Evolutionary conservation across 139 green algal species (phyloP).

Genomic region (Haematococcus lacustris): DNA sequence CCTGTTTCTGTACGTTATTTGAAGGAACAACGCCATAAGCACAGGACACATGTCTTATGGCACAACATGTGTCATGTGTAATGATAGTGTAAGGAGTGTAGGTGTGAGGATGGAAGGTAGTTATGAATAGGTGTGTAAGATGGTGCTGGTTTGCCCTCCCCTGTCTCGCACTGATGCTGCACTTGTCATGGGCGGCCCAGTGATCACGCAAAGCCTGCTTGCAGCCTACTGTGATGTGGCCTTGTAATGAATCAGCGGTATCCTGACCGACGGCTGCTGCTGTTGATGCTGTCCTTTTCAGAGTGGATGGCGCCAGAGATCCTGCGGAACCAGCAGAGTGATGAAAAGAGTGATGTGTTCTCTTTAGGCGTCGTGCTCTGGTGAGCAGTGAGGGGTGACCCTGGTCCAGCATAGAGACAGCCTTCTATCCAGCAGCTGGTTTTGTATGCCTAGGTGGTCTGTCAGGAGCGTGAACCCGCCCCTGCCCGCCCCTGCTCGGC

Average conservation of each 20-base stretch:
- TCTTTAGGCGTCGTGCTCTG: conserved; percentile 68
- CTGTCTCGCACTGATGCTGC: neutral
- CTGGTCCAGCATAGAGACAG: conserved; percentile 74
- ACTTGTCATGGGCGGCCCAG: neutral
- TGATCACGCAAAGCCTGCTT: neutral
- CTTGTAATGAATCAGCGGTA: neutral
- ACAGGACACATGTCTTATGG: too few relatives aligned
- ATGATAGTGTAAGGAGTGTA: neutral
- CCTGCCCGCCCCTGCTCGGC: conserved; percentile 51
- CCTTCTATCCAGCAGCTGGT: too few relatives aligned
- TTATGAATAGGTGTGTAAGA: neutral
- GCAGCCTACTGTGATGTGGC: neutral
- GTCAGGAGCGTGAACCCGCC: neutral
- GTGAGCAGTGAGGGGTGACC: conserved; percentile 75
- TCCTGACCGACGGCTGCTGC: neutral
- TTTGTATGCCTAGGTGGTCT: conserved; percentile 38
- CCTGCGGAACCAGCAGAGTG: conserved; percentile 48
- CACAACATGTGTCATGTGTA: neutral
- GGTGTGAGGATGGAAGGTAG: neutral
- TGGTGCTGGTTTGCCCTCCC: neutral
- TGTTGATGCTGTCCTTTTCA: conserved; percentile 9
- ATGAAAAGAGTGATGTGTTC: conserved; percentile 86
- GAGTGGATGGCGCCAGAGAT: conserved; percentile 92
- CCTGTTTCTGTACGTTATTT: too few relatives aligned
- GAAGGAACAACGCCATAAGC: too few relatives aligned